phyloP scores from a whole-genome alignment of 108 stramenopile species.

The Aurantiochytrium sp. region DNA sequence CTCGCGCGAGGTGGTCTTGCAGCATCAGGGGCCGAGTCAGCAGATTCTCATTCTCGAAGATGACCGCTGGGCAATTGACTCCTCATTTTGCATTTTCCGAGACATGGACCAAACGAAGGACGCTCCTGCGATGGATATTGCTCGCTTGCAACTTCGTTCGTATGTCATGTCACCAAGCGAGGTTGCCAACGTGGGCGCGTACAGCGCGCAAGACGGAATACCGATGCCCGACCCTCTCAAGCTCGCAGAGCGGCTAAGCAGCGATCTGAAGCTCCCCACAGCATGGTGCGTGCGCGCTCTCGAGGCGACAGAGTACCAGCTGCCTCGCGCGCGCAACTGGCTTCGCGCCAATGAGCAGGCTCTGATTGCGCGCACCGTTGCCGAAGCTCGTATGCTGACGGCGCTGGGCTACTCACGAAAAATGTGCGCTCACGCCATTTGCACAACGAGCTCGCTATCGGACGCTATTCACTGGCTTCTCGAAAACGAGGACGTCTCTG shows the following conservation, averaged over 20 bases:
- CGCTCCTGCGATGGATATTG: neutral
- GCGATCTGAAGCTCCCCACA: neutral
- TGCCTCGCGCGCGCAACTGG: neutral
- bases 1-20: neutral
- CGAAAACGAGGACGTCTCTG: neutral
- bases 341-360: conserved; percentile 5
- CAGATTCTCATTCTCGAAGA: conserved; percentile 17
- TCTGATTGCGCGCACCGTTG: conserved; percentile 15
- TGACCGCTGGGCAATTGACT: neutral
- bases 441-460: neutral
- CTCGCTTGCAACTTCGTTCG: neutral
- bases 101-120: neutral
- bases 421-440: conserved; percentile 6
- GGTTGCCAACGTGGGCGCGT: neutral
- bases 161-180: neutral
- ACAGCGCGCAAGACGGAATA: neutral
- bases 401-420: neutral
- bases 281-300: neutral
- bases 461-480: conserved; percentile 6
- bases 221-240: neutral
- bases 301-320: neutral
- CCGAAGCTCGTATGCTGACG: conserved; percentile 7
- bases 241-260: neutral
- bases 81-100: neutral
- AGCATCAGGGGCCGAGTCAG: neutral